Percentiles rank a stretch among this genome's conserved stretches.
Evolutionary conservation across 768 basidiomycete genomes (phyloP).

Genomic region (Cantharellus anzutake): DNA sequence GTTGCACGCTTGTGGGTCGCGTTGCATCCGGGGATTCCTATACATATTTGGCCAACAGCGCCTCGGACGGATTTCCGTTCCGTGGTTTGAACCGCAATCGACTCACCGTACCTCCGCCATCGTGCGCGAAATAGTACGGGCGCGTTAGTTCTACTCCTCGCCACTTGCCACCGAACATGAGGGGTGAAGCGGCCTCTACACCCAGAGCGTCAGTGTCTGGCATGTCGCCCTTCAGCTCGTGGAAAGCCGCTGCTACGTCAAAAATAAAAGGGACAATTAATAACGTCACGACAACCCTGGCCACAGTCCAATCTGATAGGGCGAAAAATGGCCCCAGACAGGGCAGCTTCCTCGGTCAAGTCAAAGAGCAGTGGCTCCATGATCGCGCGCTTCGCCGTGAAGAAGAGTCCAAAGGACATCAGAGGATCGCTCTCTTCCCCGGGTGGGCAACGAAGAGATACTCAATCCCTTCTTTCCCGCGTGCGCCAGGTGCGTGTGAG

Average conservation of each 20-base stretch:
- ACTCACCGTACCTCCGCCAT: too few species aligned
- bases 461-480: constrained; percentile 4
- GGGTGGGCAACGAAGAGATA: constrained; percentile 58
- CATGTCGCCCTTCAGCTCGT: background rate
- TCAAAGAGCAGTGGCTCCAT: background rate
- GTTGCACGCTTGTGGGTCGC: too few species aligned
- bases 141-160: too few species aligned
- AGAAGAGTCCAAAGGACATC: constrained; percentile 16
- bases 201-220: too few species aligned
- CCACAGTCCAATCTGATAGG: background rate
- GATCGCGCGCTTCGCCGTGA: background rate
- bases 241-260: background rate
- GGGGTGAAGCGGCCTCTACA: too few species aligned
- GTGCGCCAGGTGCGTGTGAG: too few species aligned
- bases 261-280: background rate
- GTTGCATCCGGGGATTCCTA: too few species aligned
- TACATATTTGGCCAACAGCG: too few species aligned
- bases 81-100: too few species aligned
- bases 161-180: too few species aligned
- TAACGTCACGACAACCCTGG: background rate
- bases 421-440: constrained; percentile 48
- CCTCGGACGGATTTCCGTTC: too few species aligned
- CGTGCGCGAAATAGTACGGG: too few species aligned
- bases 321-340: background rate
- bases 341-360: background rate